phyloP scores from a whole-genome alignment of 1,284 basidiomycete genomes.

The Ganoderma lucidum region DNA sequence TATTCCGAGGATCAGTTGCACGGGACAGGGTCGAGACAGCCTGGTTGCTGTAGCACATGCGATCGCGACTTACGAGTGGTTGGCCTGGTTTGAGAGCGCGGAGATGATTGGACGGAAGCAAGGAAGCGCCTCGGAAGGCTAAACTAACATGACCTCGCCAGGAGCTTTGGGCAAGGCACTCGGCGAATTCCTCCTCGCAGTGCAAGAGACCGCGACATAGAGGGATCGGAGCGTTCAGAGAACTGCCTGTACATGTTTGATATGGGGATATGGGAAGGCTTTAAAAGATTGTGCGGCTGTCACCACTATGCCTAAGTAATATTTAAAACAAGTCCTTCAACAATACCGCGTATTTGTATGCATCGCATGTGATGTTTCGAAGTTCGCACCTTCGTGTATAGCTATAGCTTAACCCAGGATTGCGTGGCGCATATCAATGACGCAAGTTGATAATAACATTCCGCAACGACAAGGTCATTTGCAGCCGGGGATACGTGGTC shows the following conservation, averaged over 20 bases:
- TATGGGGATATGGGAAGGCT: background rate
- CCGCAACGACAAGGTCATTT: background rate
- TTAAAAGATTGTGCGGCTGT: background rate
- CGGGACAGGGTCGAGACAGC: slow-evolving; percentile 19
- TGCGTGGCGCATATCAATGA: background rate
- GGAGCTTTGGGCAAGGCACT: background rate
- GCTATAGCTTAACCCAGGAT: background rate
- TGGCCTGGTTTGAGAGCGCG: background rate
- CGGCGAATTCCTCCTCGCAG: background rate
- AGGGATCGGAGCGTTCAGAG: background rate
- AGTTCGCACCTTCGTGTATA: background rate
- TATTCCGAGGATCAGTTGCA: slow-evolving; percentile 24
- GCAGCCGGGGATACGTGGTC: background rate
- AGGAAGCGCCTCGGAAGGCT: background rate
- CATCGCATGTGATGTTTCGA: background rate
- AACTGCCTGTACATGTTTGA: background rate
- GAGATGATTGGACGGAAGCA: background rate
- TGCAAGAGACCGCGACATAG: background rate
- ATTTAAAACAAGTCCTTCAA: background rate
- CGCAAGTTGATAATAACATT: background rate
- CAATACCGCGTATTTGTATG: background rate
- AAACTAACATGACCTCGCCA: background rate
- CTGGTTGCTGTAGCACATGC: slow-evolving; percentile 16
- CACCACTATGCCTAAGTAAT: no score
- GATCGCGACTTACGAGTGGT: background rate